Percentiles rank a stretch among this genome's conserved stretches.
Evolutionary conservation across 495 filamentous ascomycete species (phyloP).

Genomic region (Annulohypoxylon stygium): DNA sequence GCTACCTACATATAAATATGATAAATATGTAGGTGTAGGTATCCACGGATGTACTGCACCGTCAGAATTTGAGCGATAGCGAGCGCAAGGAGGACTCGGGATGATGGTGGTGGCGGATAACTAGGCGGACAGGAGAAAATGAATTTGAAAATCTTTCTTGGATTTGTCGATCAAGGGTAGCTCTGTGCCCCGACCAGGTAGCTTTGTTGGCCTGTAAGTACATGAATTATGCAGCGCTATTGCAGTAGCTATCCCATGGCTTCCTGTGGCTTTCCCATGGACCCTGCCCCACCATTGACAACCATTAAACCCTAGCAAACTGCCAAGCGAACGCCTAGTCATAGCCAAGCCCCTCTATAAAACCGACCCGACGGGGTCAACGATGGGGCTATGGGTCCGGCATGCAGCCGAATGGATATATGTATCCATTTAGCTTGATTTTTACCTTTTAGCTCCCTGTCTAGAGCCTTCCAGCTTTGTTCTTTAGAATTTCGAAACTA

Average conservation of each 20-base stretch:
- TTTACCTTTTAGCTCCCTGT: constrained; percentile 25
- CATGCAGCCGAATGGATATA: constrained; percentile 40
- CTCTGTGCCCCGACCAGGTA: constrained; percentile 5
- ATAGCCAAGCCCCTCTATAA: constrained; percentile 25
- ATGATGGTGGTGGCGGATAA: constrained; percentile 30
- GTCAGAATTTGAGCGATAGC: constrained; percentile 5
- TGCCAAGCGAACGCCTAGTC: constrained; percentile 32
- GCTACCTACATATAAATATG: background rate
- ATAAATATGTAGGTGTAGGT: no score
- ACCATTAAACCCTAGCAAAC: constrained; percentile 23
- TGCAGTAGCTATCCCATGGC: constrained; percentile 18
- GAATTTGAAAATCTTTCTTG: constrained; percentile 33
- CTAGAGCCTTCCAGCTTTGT: constrained; percentile 19
- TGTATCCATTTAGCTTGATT: constrained; percentile 28
- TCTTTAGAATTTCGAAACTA: constrained; percentile 41
- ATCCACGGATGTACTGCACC: background rate
- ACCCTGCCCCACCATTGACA: background rate
- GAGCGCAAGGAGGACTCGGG: background rate
- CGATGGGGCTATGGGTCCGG: constrained; percentile 39
- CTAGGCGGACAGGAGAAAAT: constrained; percentile 15
- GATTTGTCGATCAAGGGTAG: constrained; percentile 39
- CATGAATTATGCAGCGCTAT: constrained; percentile 14
- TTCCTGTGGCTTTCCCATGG: background rate
- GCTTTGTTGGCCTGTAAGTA: constrained; percentile 12
- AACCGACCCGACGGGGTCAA: constrained; percentile 45